phyloP scores from a whole-genome alignment of 176 grass and related monocot species.

The Dactylis glomerata region DNA sequence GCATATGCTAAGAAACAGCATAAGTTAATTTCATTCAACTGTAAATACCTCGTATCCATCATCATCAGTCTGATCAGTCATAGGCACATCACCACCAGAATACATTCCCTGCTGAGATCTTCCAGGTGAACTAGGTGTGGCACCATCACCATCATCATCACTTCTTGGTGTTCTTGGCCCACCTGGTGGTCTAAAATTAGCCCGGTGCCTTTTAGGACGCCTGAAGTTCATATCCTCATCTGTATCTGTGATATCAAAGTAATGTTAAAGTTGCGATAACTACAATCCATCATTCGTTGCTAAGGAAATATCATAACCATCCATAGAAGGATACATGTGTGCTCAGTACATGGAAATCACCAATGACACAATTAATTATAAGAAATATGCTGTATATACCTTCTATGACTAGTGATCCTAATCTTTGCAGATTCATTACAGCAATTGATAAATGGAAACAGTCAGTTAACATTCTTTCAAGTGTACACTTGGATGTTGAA shows the following conservation, averaged over 20 bases:
- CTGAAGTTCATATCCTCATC: constrained; percentile 81
- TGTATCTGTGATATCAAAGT: constrained; percentile 50
- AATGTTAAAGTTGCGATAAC: constrained; percentile 7
- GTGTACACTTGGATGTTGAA: background rate
- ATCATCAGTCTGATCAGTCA: constrained; percentile 92
- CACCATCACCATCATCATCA: constrained; percentile 81
- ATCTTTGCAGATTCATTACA: background rate
- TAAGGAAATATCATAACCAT: background rate
- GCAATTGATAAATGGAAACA: background rate
- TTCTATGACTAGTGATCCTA: background rate
- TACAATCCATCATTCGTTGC: background rate
- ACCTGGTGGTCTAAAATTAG: constrained; percentile 68
- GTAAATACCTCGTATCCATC: constrained; percentile 77
- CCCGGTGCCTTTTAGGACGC: constrained; percentile 79
- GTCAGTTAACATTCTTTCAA: background rate
- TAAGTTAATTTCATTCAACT: constrained; percentile 18
- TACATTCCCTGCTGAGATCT: constrained; percentile 72
- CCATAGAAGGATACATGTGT: background rate
- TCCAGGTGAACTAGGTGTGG: constrained; percentile 84
- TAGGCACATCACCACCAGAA: constrained; percentile 72
- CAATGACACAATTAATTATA: background rate
- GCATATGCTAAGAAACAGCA: constrained; percentile 17
- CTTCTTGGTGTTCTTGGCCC: constrained; percentile 73
- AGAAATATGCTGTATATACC: background rate
- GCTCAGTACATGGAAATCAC: background rate